These are phyloP conservation scores for Curvularia sp. DNA, from an alignment of 2,329 filamentous ascomycete genomes.

Conservation along the genomic window DNA sequence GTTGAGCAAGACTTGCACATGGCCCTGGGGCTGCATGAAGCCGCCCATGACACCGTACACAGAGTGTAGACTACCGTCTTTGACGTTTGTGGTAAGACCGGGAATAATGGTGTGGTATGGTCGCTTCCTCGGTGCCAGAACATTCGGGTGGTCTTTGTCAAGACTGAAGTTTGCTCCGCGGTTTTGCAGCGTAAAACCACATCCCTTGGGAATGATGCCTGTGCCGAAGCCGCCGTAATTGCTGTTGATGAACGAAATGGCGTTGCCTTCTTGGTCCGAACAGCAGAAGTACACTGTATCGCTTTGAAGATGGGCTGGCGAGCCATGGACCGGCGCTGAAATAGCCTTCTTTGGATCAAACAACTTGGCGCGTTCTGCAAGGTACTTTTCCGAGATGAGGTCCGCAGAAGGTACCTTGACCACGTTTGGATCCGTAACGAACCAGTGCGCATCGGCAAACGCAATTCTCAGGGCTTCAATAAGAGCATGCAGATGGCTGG, in stretches of 20 bases:
- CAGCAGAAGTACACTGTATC: conserved; percentile 96
- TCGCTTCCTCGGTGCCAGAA: conserved; percentile 78
- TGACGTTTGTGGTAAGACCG: conserved; percentile 79
- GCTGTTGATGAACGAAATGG: conserved; percentile 95
- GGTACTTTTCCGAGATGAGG: conserved; percentile 76
- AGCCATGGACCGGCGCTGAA: conserved; percentile 70
- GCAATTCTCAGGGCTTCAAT: conserved; percentile 88
- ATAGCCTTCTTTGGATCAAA: conserved; percentile 63
- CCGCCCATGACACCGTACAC: conserved; percentile 98
- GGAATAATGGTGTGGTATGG: conserved; percentile 99
- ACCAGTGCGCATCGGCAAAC: conserved; percentile 91
- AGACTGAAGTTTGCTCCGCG: conserved; percentile 87
- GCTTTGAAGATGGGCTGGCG: conserved; percentile 77
- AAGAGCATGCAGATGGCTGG: conserved; percentile 76
- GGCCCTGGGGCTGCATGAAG: conserved; percentile 98
- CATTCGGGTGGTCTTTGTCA: conserved; percentile 75
- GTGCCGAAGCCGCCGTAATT: conserved; percentile 92
- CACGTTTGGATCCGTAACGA: conserved; percentile 81
- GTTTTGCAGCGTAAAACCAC: conserved; percentile 94
- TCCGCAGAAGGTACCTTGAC: conserved; percentile 71
- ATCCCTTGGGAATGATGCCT: conserved; percentile 80
- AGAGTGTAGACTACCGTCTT: conserved; percentile 76
- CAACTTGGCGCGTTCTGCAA: conserved; percentile 71
- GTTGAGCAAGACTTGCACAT: conserved; percentile 90
- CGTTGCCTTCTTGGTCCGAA: conserved; percentile 83